phyloP scores from a whole-genome alignment of 192 early-diverging fungal genomes.

The Backusella liffmaniae region DNA sequence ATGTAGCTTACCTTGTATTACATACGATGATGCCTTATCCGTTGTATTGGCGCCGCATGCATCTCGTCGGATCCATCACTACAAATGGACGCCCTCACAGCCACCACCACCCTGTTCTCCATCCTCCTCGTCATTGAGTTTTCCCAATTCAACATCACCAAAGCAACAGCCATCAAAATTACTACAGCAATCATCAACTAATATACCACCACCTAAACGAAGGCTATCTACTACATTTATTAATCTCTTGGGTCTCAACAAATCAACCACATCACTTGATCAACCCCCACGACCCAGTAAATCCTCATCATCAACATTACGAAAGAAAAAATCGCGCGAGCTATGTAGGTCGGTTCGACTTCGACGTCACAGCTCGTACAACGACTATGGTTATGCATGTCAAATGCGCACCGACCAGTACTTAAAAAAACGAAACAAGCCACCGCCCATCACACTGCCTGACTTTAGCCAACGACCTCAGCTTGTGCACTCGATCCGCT shows the following conservation, averaged over 20 bases:
- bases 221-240: slow-evolving; percentile 10
- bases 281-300: background rate
- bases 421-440: slow-evolving; percentile 11
- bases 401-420: slow-evolving; percentile 30
- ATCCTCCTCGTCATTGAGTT: background rate
- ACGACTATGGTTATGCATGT: slow-evolving; percentile 38
- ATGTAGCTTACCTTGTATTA: slow-evolving; percentile 30
- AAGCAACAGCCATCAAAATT: background rate
- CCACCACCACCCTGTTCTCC: background rate
- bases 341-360: slow-evolving; percentile 8
- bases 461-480: slow-evolving; percentile 5
- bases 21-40: slow-evolving; percentile 24
- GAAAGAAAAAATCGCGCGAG: background rate
- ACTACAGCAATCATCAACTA: background rate
- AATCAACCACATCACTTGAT: background rate
- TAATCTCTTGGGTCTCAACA: slow-evolving; percentile 1
- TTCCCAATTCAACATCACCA: background rate
- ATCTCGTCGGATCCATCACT: slow-evolving; percentile 25
- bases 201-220: background rate
- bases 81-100: slow-evolving; percentile 19
- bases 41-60: slow-evolving; percentile 25
- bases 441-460: background rate
- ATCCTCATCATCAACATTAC: background rate
- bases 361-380: slow-evolving; percentile 34
- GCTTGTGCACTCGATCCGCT: slow-evolving; percentile 25